Conservation (phyloP, 1,284 basidiomycete species). For the Papiliotrema laurentii region DNA sequence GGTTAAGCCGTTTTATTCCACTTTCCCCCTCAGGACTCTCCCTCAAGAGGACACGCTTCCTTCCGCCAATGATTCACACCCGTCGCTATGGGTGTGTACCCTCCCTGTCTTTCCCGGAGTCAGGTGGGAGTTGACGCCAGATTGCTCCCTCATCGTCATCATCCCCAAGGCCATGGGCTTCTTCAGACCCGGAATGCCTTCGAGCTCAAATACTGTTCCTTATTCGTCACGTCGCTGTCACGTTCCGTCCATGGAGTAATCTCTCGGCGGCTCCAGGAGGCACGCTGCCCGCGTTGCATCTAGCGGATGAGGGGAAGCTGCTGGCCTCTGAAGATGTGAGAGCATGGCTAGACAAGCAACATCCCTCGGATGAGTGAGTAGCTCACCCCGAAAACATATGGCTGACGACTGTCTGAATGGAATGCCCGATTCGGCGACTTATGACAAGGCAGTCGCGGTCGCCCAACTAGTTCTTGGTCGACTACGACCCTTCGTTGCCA, state of each 20-base stretch:
- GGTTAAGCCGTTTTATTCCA: slow-evolving; percentile 36
- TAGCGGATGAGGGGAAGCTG: slow-evolving; percentile 25
- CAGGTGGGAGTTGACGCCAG: slow-evolving; percentile 2
- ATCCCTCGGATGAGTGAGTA: neutral
- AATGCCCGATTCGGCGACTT: slow-evolving; percentile 32
- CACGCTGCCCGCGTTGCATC: slow-evolving; percentile 28
- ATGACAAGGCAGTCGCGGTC: slow-evolving; percentile 35
- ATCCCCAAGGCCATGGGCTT: slow-evolving; percentile 31
- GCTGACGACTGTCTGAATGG: slow-evolving; percentile 23
- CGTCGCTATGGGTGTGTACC: slow-evolving; percentile 15
- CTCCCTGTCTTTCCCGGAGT: neutral
- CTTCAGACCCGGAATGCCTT: slow-evolving; percentile 28
- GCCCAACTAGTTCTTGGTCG: slow-evolving; percentile 30
- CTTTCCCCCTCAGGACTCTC: slow-evolving; percentile 42
- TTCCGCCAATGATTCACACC: slow-evolving; percentile 9
- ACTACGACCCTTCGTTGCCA: slow-evolving; percentile 32
- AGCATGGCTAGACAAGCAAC: slow-evolving; percentile 29
- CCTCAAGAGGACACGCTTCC: slow-evolving; percentile 36
- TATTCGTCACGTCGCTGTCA: slow-evolving; percentile 21
- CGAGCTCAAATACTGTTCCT: slow-evolving; percentile 41
- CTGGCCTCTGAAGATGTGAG: slow-evolving; percentile 30
- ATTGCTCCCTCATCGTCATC: slow-evolving; percentile 13
- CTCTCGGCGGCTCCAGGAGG: slow-evolving; percentile 31
- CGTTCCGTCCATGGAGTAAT: slow-evolving; percentile 34
- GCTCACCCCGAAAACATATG: neutral